These are phyloP conservation scores for Desmodesmus armatus DNA, from an alignment of 139 green algal species.

Conservation along the genomic window DNA sequence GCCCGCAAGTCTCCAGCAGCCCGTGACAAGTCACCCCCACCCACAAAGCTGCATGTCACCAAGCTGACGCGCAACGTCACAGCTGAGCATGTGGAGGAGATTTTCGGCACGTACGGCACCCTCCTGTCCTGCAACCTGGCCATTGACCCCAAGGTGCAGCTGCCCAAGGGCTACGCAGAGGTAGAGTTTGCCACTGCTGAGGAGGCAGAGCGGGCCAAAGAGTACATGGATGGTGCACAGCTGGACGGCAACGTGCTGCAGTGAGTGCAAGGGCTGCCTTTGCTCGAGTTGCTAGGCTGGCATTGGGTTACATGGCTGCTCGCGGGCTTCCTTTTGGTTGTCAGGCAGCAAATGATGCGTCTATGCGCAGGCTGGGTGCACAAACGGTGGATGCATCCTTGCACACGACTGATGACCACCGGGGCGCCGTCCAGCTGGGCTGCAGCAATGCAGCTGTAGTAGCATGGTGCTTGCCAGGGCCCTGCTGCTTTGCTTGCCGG, in stretches of 20 bases:
- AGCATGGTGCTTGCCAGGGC: too few species aligned
- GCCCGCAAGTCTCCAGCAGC: too few species aligned
- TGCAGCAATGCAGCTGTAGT: too few species aligned
- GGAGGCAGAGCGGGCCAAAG: conserved; percentile 78
- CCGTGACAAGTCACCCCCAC: too few species aligned
- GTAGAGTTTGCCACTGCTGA: conserved; percentile 77
- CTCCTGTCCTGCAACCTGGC: conserved; percentile 70
- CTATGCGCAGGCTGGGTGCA: too few species aligned
- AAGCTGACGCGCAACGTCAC: conserved; percentile 90
- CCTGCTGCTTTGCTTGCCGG: too few species aligned
- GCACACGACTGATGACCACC: too few species aligned
- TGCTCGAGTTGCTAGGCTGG: not conserved
- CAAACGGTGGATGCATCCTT: too few species aligned
- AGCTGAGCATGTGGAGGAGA: conserved; percentile 83
- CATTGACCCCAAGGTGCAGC: conserved; percentile 74
- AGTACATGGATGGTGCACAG: conserved; percentile 90
- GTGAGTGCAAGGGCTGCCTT: too few species aligned
- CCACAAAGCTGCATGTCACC: conserved; percentile 81
- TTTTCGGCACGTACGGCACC: conserved; percentile 83
- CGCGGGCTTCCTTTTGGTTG: not conserved
- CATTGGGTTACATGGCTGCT: not conserved
- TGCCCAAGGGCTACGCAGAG: conserved; percentile 86
- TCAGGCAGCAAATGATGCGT: not conserved
- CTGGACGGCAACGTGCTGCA: conserved; percentile 84
- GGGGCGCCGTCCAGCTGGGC: too few species aligned